Evolutionary conservation across 345 rosid genomes (phyloP), one percentile per base, ranked within the genome.

Genomic region (Clausena lansium): DNA sequence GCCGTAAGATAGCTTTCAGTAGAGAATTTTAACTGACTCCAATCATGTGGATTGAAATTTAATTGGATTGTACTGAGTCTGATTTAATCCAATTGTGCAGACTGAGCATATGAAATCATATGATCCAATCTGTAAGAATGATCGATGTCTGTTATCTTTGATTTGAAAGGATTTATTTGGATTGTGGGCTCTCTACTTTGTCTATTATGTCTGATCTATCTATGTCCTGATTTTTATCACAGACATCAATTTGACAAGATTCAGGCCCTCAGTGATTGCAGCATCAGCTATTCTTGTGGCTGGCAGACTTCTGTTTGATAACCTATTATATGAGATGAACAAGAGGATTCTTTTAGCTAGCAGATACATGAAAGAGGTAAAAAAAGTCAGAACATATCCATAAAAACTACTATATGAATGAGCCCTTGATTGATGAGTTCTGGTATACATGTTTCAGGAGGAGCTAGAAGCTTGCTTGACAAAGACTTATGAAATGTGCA

Each of bases 221-320:
- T 7, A n/a, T 13, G 0, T 73, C 15, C 28, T 10, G 2, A 50
- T 57, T 13, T 58, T 58, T 15, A 36, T 36, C 50, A 24, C 66
- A 73, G 76, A 73, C 50, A 73, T 73, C 66, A 57, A 4, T 24
- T 73, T 58, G 24, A 73, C 76, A 0, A 14, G 27, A 59, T 58
- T 57, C 54, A 58, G 27, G 24, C 67, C 76, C 7, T 73, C 76
- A 24, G 76, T 73, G 15, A 73, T 73, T 7, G 67, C 76, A 36
- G 76, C 76, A 58, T 73, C 67, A 33, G 67, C 76, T 5, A 30
- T 59, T 38, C 76, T 73, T 19, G 32, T 52, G 38, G 35, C 20
- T 35, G 38, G 73, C 35, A 32, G 13, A 24, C 9, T 55, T 59
- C 35, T 33, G 73, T 25, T 27, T 62, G 35, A 30, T 30, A 19